These are phyloP conservation scores for Seiridium cupressi DNA, from an alignment of 2,329 filamentous ascomycete genomes.

Conservation along the genomic window DNA sequence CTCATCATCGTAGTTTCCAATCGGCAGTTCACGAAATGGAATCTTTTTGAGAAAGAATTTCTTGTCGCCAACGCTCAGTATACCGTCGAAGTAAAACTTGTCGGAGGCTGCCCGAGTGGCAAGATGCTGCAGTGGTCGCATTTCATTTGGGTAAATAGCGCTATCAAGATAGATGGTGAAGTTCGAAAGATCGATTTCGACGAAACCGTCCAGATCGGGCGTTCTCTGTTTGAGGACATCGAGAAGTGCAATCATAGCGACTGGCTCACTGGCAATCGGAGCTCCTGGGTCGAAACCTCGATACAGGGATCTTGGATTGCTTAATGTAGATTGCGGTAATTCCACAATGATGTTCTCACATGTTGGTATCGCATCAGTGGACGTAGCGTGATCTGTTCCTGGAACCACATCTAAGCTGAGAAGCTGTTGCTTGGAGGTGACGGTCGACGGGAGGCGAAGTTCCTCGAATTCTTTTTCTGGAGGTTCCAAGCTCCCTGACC, in stretches of 20 bases:
- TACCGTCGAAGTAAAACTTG: conserved; percentile 57
- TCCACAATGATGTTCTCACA: conserved; percentile 13
- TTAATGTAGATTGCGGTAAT: conserved; percentile 20
- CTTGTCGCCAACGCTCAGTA: conserved; percentile 43
- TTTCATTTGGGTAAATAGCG: conserved; percentile 39
- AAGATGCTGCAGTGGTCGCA: conserved; percentile 55
- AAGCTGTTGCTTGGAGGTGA: no score
- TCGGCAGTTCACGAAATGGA: conserved; percentile 55
- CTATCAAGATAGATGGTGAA: conserved; percentile 56
- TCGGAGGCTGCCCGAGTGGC: conserved; percentile 33
- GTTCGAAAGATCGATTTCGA: conserved; percentile 53
- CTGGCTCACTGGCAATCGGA: conserved; percentile 22
- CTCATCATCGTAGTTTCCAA: conserved; percentile 59
- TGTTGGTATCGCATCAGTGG: background rate
- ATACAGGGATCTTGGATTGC: conserved; percentile 22
- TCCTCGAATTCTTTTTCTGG: no score
- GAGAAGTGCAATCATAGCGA: conserved; percentile 29
- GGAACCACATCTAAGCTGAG: background rate
- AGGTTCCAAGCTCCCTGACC: background rate
- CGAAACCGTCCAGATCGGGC: conserved; percentile 24
- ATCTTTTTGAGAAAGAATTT: conserved; percentile 53
- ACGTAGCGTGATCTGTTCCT: background rate
- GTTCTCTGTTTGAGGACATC: conserved; percentile 13
- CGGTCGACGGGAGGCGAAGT: no score
- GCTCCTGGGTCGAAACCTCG: conserved; percentile 22